Percentiles rank a stretch among this genome's conserved stretches.
phyloP scores from a whole-genome alignment of 2,329 filamentous ascomycete species.

The Colletotrichum musicola region DNA sequence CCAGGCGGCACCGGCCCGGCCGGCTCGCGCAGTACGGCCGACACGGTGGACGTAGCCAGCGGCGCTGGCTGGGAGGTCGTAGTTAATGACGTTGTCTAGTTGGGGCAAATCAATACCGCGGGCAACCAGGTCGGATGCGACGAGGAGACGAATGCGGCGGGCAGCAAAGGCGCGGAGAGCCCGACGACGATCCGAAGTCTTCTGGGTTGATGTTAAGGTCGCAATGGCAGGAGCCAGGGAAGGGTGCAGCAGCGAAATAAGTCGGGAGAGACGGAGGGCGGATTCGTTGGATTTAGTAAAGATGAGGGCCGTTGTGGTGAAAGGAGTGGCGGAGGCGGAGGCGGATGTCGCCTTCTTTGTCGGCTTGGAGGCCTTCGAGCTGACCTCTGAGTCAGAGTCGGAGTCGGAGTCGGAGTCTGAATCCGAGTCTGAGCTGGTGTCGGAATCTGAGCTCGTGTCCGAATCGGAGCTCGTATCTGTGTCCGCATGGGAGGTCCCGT shows the following conservation, averaged over 20 bases:
- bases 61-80: constrained; percentile 86
- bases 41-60: constrained; percentile 92
- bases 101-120: constrained; percentile 87
- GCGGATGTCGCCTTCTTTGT: constrained; percentile 4
- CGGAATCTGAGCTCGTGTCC: constrained; percentile 47
- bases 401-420: constrained; percentile 49
- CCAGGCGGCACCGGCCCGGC: constrained; percentile 82
- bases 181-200: constrained; percentile 77
- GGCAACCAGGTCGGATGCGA: constrained; percentile 93
- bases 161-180: constrained; percentile 75
- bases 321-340: constrained; percentile 33
- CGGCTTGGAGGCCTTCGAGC: constrained; percentile 31
- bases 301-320: constrained; percentile 72
- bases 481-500: constrained; percentile 43
- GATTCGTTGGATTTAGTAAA: constrained; percentile 94
- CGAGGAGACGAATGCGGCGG: constrained; percentile 77
- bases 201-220: constrained; percentile 82
- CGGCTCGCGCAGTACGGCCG: constrained; percentile 89
- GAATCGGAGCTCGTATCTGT: background rate
- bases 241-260: constrained; percentile 77
- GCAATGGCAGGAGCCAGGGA: constrained; percentile 68
- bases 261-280: constrained; percentile 85
- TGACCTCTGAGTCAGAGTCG: constrained; percentile 39
- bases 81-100: constrained; percentile 90
- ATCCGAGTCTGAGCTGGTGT: constrained; percentile 51